Conservation (phyloP, 2,329 filamentous ascomycete species). For the Alternaria sp. region DNA sequence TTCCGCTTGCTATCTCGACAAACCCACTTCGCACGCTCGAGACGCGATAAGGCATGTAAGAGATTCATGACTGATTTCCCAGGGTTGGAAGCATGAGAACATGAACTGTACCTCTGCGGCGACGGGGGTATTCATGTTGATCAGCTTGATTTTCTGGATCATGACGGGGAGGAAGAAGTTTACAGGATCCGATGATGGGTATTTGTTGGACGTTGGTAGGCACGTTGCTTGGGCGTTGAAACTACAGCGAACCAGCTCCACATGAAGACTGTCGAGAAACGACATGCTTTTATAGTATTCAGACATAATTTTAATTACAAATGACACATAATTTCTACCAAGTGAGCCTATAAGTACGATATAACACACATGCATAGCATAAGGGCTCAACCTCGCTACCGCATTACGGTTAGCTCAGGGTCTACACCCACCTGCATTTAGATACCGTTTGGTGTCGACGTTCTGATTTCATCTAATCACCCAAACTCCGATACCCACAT, state of each 20-base stretch:
- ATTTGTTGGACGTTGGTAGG: conserved; percentile 18
- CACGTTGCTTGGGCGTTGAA: not conserved
- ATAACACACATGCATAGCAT: not conserved
- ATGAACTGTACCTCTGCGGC: conserved; percentile 69
- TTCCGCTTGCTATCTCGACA: conserved; percentile 32
- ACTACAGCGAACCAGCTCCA: too few species aligned
- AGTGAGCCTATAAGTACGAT: not conserved
- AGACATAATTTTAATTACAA: not conserved
- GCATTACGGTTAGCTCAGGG: not conserved
- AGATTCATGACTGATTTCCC: conserved; percentile 12
- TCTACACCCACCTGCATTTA: not conserved
- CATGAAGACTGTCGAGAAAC: too few species aligned
- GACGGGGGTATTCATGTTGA: conserved; percentile 62
- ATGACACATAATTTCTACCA: not conserved
- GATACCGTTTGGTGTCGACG: not conserved
- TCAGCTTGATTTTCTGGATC: conserved; percentile 62
- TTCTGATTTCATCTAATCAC: not conserved
- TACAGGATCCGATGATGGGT: conserved; percentile 56
- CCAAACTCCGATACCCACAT: not conserved
- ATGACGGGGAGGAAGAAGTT: conserved; percentile 61
- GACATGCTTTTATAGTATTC: not conserved
- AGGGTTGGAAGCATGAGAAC: conserved; percentile 50
- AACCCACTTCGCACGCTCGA: conserved; percentile 23
- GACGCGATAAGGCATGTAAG: conserved; percentile 35
- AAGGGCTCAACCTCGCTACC: not conserved